Percentiles rank a stretch among this genome's conserved stretches.
Conservation (phyloP, 2,329 filamentous ascomycete genomes). For the Periglandula ipomoeae region DNA sequence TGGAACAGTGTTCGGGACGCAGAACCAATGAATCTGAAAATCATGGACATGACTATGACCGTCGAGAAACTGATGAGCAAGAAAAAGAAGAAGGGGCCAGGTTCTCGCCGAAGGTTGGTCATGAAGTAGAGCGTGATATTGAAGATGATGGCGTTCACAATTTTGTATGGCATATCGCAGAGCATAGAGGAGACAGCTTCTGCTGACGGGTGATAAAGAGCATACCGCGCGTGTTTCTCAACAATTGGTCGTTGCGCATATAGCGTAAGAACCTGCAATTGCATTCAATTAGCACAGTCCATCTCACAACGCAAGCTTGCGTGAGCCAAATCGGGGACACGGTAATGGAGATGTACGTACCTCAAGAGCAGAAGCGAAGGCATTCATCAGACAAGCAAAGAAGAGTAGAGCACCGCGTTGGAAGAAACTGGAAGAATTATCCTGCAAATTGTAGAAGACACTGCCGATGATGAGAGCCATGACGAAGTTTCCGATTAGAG, state of each 20-base stretch:
- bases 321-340: too few relatives aligned
- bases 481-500: constrained; percentile 61
- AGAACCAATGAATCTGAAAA: constrained; percentile 75
- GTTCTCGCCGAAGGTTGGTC: constrained; percentile 65
- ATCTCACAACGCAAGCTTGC: too few relatives aligned
- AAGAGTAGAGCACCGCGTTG: constrained; percentile 72
- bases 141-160: constrained; percentile 65
- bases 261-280: constrained; percentile 60
- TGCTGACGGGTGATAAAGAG: constrained; percentile 80
- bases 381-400: constrained; percentile 81
- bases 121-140: constrained; percentile 82
- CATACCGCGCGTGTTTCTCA: constrained; percentile 80
- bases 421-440: constrained; percentile 65
- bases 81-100: constrained; percentile 79
- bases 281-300: not conserved
- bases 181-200: constrained; percentile 86
- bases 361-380: constrained; percentile 71
- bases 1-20: constrained; percentile 61
- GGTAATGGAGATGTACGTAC: constrained; percentile 30
- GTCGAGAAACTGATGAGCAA: constrained; percentile 64
- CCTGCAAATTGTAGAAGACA: constrained; percentile 69
- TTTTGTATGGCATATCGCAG: constrained; percentile 71
- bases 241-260: constrained; percentile 88
- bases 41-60: constrained; percentile 74
- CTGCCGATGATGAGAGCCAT: constrained; percentile 71